These are phyloP conservation scores for Mallotus japonicus DNA, from an alignment of 441 rosid species.

Conservation along the genomic window DNA sequence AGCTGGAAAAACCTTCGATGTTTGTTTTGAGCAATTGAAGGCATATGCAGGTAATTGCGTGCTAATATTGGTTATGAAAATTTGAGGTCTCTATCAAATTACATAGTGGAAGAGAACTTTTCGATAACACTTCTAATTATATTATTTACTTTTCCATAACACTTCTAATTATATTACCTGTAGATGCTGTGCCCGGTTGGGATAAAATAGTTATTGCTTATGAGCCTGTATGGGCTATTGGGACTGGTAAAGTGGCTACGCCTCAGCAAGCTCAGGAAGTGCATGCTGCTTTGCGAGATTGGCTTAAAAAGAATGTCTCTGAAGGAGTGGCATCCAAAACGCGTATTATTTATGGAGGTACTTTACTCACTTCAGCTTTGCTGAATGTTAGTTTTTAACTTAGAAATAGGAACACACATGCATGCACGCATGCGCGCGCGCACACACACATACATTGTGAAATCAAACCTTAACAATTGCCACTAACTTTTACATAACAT, in stretches of 20 bases:
- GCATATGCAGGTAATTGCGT: slow-evolving; percentile 65
- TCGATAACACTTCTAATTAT: slow-evolving; percentile 4
- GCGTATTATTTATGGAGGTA: slow-evolving; percentile 96
- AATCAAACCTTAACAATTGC: too few species aligned
- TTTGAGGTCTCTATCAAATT: slow-evolving; percentile 2
- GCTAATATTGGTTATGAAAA: slow-evolving; percentile 10
- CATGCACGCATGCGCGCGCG: too few species aligned
- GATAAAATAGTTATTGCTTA: slow-evolving; percentile 89
- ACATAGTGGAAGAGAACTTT: not conserved
- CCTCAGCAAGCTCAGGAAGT: slow-evolving; percentile 97
- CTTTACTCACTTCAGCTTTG: not conserved
- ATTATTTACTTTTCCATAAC: slow-evolving; percentile 7
- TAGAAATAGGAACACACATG: too few species aligned
- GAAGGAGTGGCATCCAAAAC: slow-evolving; percentile 87
- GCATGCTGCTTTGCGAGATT: slow-evolving; percentile 78
- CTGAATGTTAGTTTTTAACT: not conserved
- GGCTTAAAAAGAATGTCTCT: slow-evolving; percentile 89
- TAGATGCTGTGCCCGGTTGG: slow-evolving; percentile 88
- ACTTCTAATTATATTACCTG: slow-evolving; percentile 14
- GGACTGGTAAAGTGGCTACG: slow-evolving; percentile 95
- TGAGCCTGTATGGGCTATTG: slow-evolving; percentile 99
- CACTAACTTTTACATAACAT: not conserved
- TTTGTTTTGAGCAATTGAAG: slow-evolving; percentile 82
- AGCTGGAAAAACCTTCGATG: slow-evolving; percentile 90
- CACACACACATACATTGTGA: not conserved